phyloP scores from a whole-genome alignment of 108 stramenopile genomes.

The Cyclostephanos tholiformis region DNA sequence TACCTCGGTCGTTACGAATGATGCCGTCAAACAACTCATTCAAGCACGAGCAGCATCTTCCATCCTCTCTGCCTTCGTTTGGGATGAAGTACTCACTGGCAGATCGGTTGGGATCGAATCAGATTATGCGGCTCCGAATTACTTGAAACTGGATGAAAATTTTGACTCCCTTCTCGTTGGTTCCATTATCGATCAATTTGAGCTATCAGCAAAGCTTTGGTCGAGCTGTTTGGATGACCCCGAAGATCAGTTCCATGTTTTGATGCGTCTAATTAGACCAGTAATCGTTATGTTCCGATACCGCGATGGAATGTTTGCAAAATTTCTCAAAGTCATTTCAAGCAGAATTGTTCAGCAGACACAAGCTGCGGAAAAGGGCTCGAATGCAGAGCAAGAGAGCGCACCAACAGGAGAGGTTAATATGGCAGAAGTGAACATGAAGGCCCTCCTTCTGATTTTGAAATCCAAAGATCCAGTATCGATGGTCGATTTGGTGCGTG shows the following conservation, averaged over 20 bases:
- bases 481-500: slow-evolving; percentile 22
- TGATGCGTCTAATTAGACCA: slow-evolving; percentile 35
- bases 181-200: slow-evolving; percentile 21
- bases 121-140: slow-evolving; percentile 10
- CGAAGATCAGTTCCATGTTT: slow-evolving; percentile 12
- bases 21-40: slow-evolving; percentile 24
- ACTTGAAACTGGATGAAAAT: slow-evolving; percentile 25
- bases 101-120: background rate
- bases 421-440: slow-evolving; percentile 26
- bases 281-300: slow-evolving; percentile 29
- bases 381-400: background rate
- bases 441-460: slow-evolving; percentile 25
- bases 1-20: slow-evolving; percentile 1
- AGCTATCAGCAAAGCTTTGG: slow-evolving; percentile 24
- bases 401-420: background rate
- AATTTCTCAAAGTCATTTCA: slow-evolving; percentile 21
- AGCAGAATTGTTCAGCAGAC: slow-evolving; percentile 11
- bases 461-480: slow-evolving; percentile 36
- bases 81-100: slow-evolving; percentile 27
- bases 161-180: slow-evolving; percentile 28
- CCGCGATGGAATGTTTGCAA: slow-evolving; percentile 28
- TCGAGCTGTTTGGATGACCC: slow-evolving; percentile 22
- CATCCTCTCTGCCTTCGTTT: slow-evolving; percentile 45
- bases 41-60: slow-evolving; percentile 41
- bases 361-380: background rate